A percentile compares a stretch with the other conserved stretches of the same genome.
Conservation (phyloP, 2,329 filamentous ascomycete genomes). For the Pseudogymnoascus verrucosus region DNA sequence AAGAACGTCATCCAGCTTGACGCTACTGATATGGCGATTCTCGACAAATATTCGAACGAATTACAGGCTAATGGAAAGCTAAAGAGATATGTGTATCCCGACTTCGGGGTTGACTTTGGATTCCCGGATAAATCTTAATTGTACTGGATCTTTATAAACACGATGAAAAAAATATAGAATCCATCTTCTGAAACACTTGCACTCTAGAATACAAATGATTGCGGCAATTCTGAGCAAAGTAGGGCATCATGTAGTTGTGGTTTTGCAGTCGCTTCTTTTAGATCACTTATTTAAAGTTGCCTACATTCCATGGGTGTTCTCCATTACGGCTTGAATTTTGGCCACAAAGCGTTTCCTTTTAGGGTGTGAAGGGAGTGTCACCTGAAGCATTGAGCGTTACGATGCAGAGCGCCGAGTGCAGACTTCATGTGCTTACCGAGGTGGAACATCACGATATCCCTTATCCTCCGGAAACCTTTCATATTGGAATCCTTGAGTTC, state of each 20-base stretch:
- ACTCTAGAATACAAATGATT: background rate
- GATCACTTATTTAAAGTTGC: background rate
- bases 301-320: background rate
- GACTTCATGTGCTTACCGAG: background rate
- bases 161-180: background rate
- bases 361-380: background rate
- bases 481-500: background rate
- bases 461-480: background rate
- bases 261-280: background rate
- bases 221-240: background rate
- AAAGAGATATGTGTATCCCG: constrained; percentile 58
- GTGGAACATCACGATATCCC: background rate
- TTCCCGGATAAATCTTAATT: constrained; percentile 49
- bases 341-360: background rate
- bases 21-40: constrained; percentile 49
- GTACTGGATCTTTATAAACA: background rate
- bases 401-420: background rate
- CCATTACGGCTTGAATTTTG: background rate
- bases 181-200: background rate
- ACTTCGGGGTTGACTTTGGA: constrained; percentile 60
- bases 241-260: background rate
- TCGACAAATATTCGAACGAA: constrained; percentile 46
- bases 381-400: background rate
- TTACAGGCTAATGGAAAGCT: constrained; percentile 42
- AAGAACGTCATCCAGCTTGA: constrained; percentile 58